Conservation (phyloP, 805 yeast species). For the Zygoascus flipseniorum region DNA sequence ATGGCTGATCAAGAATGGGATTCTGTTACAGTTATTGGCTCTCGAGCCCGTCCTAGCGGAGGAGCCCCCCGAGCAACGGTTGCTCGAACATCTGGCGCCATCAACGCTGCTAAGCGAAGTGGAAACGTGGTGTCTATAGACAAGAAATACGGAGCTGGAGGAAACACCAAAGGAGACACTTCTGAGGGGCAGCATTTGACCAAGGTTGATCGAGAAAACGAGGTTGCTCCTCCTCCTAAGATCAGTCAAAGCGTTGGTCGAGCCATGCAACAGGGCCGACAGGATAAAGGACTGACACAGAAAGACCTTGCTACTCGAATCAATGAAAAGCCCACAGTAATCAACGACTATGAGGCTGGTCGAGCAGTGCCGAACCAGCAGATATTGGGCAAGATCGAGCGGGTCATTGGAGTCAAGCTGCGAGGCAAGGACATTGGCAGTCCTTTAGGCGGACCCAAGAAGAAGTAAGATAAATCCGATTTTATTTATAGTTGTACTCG, state of each 20-base stretch:
- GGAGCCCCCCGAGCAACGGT: constrained; percentile 82
- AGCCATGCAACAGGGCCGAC: constrained; percentile 76
- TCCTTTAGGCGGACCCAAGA: constrained; percentile 52
- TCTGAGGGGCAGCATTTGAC: constrained; percentile 94
- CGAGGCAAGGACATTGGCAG: constrained; percentile 94
- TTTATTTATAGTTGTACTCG: background rate
- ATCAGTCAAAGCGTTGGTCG: constrained; percentile 78
- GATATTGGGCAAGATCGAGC: constrained; percentile 81
- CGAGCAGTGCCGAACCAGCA: constrained; percentile 96
- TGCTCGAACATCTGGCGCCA: constrained; percentile 65
- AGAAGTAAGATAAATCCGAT: constrained; percentile 21
- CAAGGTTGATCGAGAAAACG: constrained; percentile 87
- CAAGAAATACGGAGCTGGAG: constrained; percentile 71
- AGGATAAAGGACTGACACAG: constrained; percentile 82
- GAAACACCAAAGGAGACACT: constrained; percentile 48
- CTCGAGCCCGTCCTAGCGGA: constrained; percentile 75
- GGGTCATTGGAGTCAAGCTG: constrained; percentile 88
- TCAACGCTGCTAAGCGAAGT: constrained; percentile 90
- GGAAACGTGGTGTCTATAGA: constrained; percentile 88
- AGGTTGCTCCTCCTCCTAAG: constrained; percentile 87
- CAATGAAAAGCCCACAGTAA: constrained; percentile 91
- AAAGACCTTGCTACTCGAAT: constrained; percentile 93
- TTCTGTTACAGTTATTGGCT: constrained; percentile 78
- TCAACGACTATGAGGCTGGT: constrained; percentile 95
- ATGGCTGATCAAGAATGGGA: constrained; percentile 67